phyloP scores from a whole-genome alignment of 2,329 filamentous ascomycete species.

The Aspergillus tanneri region DNA sequence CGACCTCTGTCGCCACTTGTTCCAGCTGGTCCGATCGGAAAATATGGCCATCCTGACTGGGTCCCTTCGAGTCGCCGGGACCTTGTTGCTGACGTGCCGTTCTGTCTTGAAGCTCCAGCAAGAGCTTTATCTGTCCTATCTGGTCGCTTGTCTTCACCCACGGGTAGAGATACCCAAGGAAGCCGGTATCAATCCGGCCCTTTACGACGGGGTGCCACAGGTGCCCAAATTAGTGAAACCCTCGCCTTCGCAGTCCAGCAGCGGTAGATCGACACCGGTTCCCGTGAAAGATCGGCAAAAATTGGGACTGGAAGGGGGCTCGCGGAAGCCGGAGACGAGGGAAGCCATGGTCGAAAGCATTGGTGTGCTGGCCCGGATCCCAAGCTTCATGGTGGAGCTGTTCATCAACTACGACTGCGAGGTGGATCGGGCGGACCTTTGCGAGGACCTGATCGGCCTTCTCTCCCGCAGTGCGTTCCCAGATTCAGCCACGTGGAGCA shows the following conservation, averaged over 20 bases:
- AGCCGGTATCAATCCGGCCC: slow-evolving; percentile 79
- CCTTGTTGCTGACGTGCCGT: slow-evolving; percentile 84
- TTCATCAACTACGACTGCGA: slow-evolving; percentile 99
- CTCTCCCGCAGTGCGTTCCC: slow-evolving; percentile 92
- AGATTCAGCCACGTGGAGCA: slow-evolving; percentile 98
- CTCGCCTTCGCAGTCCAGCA: slow-evolving; percentile 68
- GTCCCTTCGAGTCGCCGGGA: slow-evolving; percentile 87
- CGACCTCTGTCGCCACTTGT: slow-evolving; percentile 87
- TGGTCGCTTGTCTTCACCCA: slow-evolving; percentile 90
- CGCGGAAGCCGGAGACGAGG: slow-evolving; percentile 87
- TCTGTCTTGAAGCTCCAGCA: slow-evolving; percentile 92
- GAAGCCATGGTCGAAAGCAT: slow-evolving; percentile 99
- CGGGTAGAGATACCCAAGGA: slow-evolving; percentile 92
- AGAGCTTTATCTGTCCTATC: slow-evolving; percentile 89
- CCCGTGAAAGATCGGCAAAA: slow-evolving; percentile 89
- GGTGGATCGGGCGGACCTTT: slow-evolving; percentile 83
- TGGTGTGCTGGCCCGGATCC: slow-evolving; percentile 85
- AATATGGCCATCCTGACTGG: slow-evolving; percentile 94
- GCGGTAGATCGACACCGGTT: slow-evolving; percentile 84
- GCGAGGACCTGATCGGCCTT: slow-evolving; percentile 91
- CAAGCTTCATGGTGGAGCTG: slow-evolving; percentile 89
- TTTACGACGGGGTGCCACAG: slow-evolving; percentile 92
- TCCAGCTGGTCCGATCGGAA: slow-evolving; percentile 93
- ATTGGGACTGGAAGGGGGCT: slow-evolving; percentile 85
- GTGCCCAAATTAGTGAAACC: slow-evolving; percentile 83